phyloP scores from a whole-genome alignment of 108 stramenopile genomes.

The Skeletonema grethae region DNA sequence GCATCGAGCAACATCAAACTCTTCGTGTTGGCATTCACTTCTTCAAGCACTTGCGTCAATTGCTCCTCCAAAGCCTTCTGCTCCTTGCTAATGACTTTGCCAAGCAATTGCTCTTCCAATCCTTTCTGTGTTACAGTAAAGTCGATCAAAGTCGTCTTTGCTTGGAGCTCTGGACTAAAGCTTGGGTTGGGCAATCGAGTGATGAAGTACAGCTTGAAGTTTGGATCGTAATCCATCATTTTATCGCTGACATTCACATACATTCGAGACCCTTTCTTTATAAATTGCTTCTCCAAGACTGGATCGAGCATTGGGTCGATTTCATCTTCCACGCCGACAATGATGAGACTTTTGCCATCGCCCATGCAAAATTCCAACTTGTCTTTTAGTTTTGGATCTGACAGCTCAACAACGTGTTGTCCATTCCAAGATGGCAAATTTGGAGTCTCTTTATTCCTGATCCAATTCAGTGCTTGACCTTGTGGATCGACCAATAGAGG shows the following conservation, averaged over 20 bases:
- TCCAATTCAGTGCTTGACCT: constrained; percentile 91
- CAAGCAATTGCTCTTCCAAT: constrained; percentile 91
- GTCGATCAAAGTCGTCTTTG: constrained; percentile 93
- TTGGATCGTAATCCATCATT: constrained; percentile 87
- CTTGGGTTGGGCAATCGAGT: constrained; percentile 90
- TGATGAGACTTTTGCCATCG: constrained; percentile 81
- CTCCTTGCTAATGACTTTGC: constrained; percentile 90
- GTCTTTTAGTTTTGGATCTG: constrained; percentile 82
- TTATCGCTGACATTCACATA: constrained; percentile 87
- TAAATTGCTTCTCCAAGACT: constrained; percentile 87
- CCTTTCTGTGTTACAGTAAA: constrained; percentile 93
- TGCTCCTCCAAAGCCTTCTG: constrained; percentile 93
- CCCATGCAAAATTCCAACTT: constrained; percentile 90
- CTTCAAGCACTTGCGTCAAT: constrained; percentile 89
- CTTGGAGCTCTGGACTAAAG: constrained; percentile 92
- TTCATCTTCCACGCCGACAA: constrained; percentile 89
- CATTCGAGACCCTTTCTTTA: constrained; percentile 79
- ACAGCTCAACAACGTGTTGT: constrained; percentile 58
- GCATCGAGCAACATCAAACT: constrained; percentile 83
- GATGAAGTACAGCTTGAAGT: constrained; percentile 88
- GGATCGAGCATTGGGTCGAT: constrained; percentile 94
- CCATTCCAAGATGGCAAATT: constrained; percentile 78
- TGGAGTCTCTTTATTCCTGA: constrained; percentile 73
- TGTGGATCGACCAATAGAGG: constrained; percentile 92
- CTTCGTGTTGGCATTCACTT: constrained; percentile 91